Evolutionary conservation across 208 protist genomes (phyloP), one percentile per base, ranked within the genome.

Genomic region (Naegleria gruberi): DNA sequence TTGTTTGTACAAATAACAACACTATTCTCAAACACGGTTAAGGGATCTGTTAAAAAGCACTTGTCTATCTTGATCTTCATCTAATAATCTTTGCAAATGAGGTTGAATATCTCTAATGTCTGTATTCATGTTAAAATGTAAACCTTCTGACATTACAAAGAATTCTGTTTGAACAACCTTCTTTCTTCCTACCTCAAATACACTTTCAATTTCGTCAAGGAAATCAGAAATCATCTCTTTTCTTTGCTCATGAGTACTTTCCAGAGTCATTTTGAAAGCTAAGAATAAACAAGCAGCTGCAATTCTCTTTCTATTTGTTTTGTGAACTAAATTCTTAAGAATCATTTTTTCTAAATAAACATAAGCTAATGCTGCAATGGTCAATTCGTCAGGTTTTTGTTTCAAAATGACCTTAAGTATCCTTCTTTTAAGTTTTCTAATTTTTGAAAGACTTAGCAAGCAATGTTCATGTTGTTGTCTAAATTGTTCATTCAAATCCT

Each of bases 331-430:
- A 74, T 90, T 43, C 73, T 92, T 92, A 4, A 92, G 15, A 82
- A 92, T 92, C 23, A 92, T 45, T 87, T 89, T 90, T n/a, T 92
- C 91, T 30, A 92, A 92, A 44, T 92, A 92, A n/a, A 92, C 91
- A 81, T 90, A 84, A 42, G 91, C 91, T 26, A 92, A 15, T 10
- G 91, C 90, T 17, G 91, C 41, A 26, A 90, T 92, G 12, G 65
- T 7, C 19, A 74, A 51, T 55, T 92, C 89, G 5, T 90, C 41
- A 40, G 30, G 82, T 73, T 17, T 85, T 19, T 12, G 1, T 42
- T 4, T 0, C 3, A 40, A 23, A n/a, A 23, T 10, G 6, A 19
- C 87, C 7, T 44, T 43, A 34, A 92, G 5, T 6, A 92, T 92
- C 30, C 84, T 92, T 43, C 84, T 90, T 45, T 92, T 92, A 26